phyloP scores from a whole-genome alignment of 2,329 filamentous ascomycete species.

The Claviceps sp. region DNA sequence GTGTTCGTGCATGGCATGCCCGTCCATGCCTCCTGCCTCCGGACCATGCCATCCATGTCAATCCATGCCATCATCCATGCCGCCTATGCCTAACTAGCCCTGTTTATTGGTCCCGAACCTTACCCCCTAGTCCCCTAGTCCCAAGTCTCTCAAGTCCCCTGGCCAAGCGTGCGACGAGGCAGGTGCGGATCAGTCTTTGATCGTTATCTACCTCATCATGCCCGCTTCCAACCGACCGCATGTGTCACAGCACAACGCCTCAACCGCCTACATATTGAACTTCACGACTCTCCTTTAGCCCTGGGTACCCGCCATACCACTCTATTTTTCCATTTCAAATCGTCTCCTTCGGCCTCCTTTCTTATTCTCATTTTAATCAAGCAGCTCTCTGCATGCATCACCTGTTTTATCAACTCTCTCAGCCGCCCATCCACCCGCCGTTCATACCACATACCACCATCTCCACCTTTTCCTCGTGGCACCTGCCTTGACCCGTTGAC shows the following conservation, averaged over 20 bases:
- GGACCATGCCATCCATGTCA: background rate
- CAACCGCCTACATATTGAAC: slow-evolving; percentile 11
- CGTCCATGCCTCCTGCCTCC: background rate
- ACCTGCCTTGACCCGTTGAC: slow-evolving; percentile 34
- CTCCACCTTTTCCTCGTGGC: background rate
- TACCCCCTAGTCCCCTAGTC: too few relatives aligned
- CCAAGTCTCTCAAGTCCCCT: background rate
- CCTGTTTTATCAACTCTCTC: too few relatives aligned
- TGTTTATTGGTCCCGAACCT: background rate
- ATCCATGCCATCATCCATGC: background rate
- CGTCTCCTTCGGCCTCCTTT: background rate
- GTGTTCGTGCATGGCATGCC: background rate
- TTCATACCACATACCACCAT: background rate
- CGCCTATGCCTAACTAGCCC: background rate
- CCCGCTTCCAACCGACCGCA: slow-evolving; percentile 9
- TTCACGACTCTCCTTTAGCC: slow-evolving; percentile 27
- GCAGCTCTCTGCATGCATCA: too few relatives aligned
- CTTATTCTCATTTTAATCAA: slow-evolving; percentile 2
- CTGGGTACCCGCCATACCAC: background rate
- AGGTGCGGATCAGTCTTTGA: slow-evolving; percentile 3
- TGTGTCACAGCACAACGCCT: slow-evolving; percentile 7
- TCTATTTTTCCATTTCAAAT: background rate
- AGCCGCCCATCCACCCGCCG: background rate
- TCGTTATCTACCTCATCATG: slow-evolving; percentile 15
- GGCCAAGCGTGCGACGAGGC: background rate